phyloP scores from a whole-genome alignment of 306 rosid species.

The Medicago truncatula region MtrunA17r5.0-ANR NC_053042.1:6056501-6057000 shows the following conservation, averaged over 20 bases:
- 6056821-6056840: constrained; percentile 46
- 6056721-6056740: constrained; percentile 73
- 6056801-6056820: constrained; percentile 53
- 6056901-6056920: constrained; percentile 77
- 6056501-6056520: constrained; percentile 58
- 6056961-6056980: constrained; percentile 35
- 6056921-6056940: constrained; percentile 17
- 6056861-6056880: constrained; percentile 61
- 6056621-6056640: constrained; percentile 37
- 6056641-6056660: constrained; percentile 45
- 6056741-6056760: constrained; percentile 89
- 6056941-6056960: constrained; percentile 37
- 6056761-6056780: constrained; percentile 98
- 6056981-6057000: constrained; percentile 58
- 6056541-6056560: constrained; percentile 57
- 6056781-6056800: constrained; percentile 93
- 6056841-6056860: constrained; percentile 47
- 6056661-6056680: constrained; percentile 64
- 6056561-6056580: constrained; percentile 24
- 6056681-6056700: constrained; percentile 69
- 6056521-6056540: constrained; percentile 64
- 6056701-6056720: constrained; percentile 77
- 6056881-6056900: constrained; percentile 96
- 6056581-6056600: constrained; percentile 24
- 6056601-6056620: constrained; percentile 23